These are phyloP conservation scores for Rhizophora mangle DNA, from an alignment of 345 rosid genomes.

Conservation along the genomic window DNA sequence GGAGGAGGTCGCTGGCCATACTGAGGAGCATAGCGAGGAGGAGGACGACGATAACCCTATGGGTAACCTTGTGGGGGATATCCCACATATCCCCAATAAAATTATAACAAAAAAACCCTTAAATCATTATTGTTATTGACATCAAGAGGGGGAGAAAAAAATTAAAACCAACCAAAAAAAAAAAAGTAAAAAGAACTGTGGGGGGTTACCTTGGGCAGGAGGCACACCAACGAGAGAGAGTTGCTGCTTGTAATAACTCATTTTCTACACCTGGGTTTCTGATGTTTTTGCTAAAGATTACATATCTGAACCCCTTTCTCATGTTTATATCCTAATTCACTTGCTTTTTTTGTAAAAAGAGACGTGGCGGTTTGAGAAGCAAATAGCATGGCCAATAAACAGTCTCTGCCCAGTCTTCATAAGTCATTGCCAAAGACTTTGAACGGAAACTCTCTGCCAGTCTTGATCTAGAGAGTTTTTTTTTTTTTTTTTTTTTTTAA, in stretches of 20 bases:
- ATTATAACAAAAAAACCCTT: not conserved
- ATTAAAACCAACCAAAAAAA: not conserved
- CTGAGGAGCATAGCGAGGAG: constrained; percentile 76
- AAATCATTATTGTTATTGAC: not conserved
- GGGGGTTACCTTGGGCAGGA: constrained; percentile 72
- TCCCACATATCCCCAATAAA: constrained; percentile 1
- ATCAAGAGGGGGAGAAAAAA: too few species aligned
- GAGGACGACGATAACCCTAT: constrained; percentile 57
- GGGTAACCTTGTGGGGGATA: constrained; percentile 50
- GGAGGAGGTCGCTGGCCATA: constrained; percentile 66
- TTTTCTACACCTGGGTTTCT: constrained; percentile 7
- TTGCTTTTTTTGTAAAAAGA: too few species aligned
- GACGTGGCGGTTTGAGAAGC: too few species aligned
- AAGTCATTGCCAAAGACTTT: too few species aligned
- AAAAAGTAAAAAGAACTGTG: not conserved
- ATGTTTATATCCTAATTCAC: not conserved
- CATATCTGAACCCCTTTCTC: not conserved
- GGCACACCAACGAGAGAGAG: constrained; percentile 91
- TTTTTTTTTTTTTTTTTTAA: too few species aligned
- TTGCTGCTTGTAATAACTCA: constrained; percentile 86
- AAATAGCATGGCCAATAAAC: too few species aligned
- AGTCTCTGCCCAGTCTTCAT: too few species aligned
- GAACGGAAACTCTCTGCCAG: too few species aligned
- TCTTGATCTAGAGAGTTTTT: too few species aligned
- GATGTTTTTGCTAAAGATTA: not conserved